These are phyloP conservation scores for Trichosporon asahii DNA, from an alignment of 1,284 basidiomycete species.

Conservation along the genomic window DNA sequence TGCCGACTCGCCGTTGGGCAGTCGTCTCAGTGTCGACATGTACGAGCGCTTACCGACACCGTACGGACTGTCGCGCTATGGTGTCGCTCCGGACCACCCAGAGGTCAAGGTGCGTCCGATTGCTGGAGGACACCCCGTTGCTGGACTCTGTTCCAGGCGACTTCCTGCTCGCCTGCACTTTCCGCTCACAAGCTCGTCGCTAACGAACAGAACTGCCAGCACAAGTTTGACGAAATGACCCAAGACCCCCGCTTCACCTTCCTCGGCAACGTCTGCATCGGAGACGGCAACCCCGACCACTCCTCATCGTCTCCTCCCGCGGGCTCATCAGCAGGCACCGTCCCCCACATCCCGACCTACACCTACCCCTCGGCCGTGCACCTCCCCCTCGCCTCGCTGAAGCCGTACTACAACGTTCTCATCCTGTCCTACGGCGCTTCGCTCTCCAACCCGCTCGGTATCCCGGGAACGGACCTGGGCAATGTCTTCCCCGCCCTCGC, in stretches of 20 bases:
- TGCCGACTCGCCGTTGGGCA: slow-evolving; percentile 46
- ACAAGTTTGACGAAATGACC: slow-evolving; percentile 81
- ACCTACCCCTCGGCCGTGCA: slow-evolving; percentile 52
- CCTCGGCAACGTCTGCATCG: slow-evolving; percentile 88
- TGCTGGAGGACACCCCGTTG: too few species aligned
- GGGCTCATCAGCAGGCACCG: slow-evolving; percentile 15
- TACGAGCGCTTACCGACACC: slow-evolving; percentile 93
- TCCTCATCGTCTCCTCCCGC: slow-evolving; percentile 15
- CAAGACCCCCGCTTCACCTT: slow-evolving; percentile 73
- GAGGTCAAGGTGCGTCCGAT: slow-evolving; percentile 81
- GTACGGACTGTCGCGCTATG: slow-evolving; percentile 90
- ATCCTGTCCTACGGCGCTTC: slow-evolving; percentile 55
- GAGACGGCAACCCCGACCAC: slow-evolving; percentile 32
- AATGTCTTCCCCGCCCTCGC: slow-evolving; percentile 74
- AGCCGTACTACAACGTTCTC: slow-evolving; percentile 54
- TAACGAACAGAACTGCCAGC: slow-evolving; percentile 77
- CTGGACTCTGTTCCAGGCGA: too few species aligned
- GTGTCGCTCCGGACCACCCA: slow-evolving; percentile 97
- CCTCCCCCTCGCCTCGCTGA: slow-evolving; percentile 48
- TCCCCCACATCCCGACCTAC: slow-evolving; percentile 38
- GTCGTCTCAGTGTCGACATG: slow-evolving; percentile 69
- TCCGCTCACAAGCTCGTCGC: not conserved
- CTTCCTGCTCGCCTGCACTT: too few species aligned
- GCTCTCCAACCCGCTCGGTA: slow-evolving; percentile 45
- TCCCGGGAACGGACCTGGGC: slow-evolving; percentile 54